Evolutionary conservation across 2,329 filamentous ascomycete species (phyloP).

Genomic region (Talaromyces sp.): DNA sequence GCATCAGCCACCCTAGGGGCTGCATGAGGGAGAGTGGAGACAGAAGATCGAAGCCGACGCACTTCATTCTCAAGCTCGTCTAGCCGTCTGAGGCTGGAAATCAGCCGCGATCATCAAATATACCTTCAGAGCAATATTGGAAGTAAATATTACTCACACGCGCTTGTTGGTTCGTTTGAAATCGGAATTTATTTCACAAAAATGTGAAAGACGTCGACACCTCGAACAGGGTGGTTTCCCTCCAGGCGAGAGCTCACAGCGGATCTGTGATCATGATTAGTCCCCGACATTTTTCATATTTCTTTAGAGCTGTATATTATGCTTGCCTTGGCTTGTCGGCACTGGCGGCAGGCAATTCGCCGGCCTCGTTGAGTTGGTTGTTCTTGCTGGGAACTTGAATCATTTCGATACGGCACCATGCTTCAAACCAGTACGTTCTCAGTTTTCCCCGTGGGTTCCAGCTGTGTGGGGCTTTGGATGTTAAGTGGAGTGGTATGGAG

Average conservation of each 20-base stretch:
- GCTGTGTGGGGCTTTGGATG: too few relatives aligned
- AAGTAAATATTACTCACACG: constrained; percentile 3
- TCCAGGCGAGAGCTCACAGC: constrained; percentile 6
- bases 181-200: constrained; percentile 6
- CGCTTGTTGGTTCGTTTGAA: constrained; percentile 13
- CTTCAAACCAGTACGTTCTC: too few relatives aligned
- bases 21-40: constrained; percentile 5
- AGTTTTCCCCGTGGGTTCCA: too few relatives aligned
- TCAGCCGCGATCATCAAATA: too few relatives aligned
- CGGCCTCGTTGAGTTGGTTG: constrained; percentile 1
- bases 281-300: too few relatives aligned
- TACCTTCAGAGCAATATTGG: too few relatives aligned
- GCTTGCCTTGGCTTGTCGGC: constrained; percentile 10
- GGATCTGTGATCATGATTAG: constrained; percentile 8
- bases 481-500: too few relatives aligned
- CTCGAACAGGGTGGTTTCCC: constrained; percentile 2
- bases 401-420: background rate
- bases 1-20: too few relatives aligned
- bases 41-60: constrained; percentile 4
- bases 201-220: constrained; percentile 3
- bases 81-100: background rate
- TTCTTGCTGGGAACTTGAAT: background rate
- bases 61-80: constrained; percentile 8
- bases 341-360: constrained; percentile 9
- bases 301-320: too few relatives aligned